phyloP scores from a whole-genome alignment of 352 stramenopile genomes.

The Globisporangium apiculatum region DNA sequence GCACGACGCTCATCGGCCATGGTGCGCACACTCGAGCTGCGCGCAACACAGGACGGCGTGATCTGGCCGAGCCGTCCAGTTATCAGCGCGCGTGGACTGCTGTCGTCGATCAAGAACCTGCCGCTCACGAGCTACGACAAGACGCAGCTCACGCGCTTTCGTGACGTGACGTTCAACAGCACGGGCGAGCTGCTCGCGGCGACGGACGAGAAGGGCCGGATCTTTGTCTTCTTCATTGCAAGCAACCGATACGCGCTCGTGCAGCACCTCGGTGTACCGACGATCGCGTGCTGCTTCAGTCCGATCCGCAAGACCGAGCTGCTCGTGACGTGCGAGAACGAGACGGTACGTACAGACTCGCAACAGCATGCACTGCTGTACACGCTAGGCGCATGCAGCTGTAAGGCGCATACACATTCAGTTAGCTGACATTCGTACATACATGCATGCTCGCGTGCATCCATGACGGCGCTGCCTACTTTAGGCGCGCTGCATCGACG shows the following conservation, averaged over 20 bases:
- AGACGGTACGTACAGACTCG: constrained; percentile 28
- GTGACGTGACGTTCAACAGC: constrained; percentile 58
- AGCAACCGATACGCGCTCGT: constrained; percentile 71
- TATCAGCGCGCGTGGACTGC: constrained; percentile 56
- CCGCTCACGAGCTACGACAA: constrained; percentile 56
- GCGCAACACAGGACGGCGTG: constrained; percentile 56
- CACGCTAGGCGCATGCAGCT: too few species aligned
- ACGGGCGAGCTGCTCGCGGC: constrained; percentile 59
- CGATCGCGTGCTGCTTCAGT: constrained; percentile 65
- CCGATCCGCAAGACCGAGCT: constrained; percentile 59
- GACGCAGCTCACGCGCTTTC: constrained; percentile 32
- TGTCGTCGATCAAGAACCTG: constrained; percentile 65
- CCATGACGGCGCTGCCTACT: background rate
- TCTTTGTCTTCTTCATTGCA: constrained; percentile 78
- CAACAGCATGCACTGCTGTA: too few species aligned
- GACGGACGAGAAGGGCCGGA: constrained; percentile 65
- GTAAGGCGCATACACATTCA: too few species aligned
- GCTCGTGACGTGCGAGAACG: constrained; percentile 79
- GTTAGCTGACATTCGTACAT: too few species aligned
- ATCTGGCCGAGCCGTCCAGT: constrained; percentile 69
- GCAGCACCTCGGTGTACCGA: constrained; percentile 52
- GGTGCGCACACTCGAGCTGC: constrained; percentile 62
- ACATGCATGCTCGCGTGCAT: too few species aligned
- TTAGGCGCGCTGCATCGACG: constrained; percentile 65
- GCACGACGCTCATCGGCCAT: constrained; percentile 17